Percentiles rank a stretch among this genome's conserved stretches.
These are phyloP conservation scores for Sarcomyxa edulis DNA, from an alignment of 768 basidiomycete genomes.

Conservation along the genomic window DNA sequence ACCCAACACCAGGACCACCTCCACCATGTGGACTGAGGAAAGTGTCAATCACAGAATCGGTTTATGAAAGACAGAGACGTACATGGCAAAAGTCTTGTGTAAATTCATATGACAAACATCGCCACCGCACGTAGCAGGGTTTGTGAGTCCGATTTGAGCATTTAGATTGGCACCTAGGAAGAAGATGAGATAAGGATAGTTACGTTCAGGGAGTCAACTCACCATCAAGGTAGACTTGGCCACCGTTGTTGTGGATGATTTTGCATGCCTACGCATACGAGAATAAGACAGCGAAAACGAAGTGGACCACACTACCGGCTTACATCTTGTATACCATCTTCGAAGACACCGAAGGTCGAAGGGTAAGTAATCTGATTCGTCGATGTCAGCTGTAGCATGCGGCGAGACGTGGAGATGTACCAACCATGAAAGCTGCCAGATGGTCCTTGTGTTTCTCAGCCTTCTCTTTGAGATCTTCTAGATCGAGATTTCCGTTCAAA, in stretches of 20 bases:
- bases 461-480: conserved; percentile 79
- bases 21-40: conserved; percentile 84
- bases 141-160: conserved; percentile 89
- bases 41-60: conserved; percentile 3
- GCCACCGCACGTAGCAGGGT: conserved; percentile 91
- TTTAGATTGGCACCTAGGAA: conserved; percentile 80
- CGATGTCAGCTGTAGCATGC: conserved; percentile 3
- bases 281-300: too few relatives aligned
- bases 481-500: conserved; percentile 82
- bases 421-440: conserved; percentile 92
- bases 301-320: background rate
- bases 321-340: conserved; percentile 79
- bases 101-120: conserved; percentile 98
- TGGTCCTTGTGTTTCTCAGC: conserved; percentile 89
- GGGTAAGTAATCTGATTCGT: conserved; percentile 84
- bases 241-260: conserved; percentile 91
- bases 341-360: conserved; percentile 97
- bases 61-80: conserved; percentile 17
- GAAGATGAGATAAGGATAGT: background rate
- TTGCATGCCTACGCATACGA: conserved; percentile 62
- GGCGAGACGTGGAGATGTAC: conserved; percentile 9
- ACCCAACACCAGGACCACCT: conserved; percentile 95
- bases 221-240: conserved; percentile 97
- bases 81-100: conserved; percentile 98
- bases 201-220: conserved; percentile 7